Base-by-base conservation (phyloP, 768 basidiomycete species). In the Amanita exitialis region DNA sequence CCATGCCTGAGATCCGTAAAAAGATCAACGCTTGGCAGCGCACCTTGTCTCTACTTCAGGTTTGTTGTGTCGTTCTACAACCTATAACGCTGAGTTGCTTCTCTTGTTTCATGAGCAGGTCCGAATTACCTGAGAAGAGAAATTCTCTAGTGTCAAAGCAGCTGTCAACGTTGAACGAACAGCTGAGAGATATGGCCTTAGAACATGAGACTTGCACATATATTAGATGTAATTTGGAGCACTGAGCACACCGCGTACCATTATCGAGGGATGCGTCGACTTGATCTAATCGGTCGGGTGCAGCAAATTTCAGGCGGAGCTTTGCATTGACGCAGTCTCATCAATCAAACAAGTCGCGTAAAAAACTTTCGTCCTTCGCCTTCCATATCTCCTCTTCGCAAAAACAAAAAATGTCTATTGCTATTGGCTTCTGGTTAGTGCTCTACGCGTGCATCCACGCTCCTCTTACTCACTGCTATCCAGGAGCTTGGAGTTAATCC, bases 151-250 rank as follows among this genome's bases (percentile, higher is more conserved):
- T 1, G 94, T 97, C 58, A 99, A 74, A 2, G 96, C 94, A 27
- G 96, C 95, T n/a, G 95, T 98, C 45, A 99, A 75, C 20, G 96
- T 96, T 5, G 91, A 91, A 57, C 96, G 78, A 51, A 99, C 96
- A 16, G 93, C 93, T 20, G 90, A 87, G 49, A 99, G 85, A 69
- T 99, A 98, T 3, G 95, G 94, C 62, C 95, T 79, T 42, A 98
- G 76, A 5, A 90, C 87, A 74, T 97, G 96, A 1, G 95, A 95
- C 95, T 98, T 59, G 2, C 44, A 23, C 15, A 12, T 28, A 23
- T 44, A 21, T 60, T 38, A 57, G 48, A 32, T 30, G 9, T n/a
- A 9, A 44, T n/a, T 7, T 15, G n/a, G 16, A n/a, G 6, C 18
- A 42, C 20, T 15, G 32, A 51, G 34, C 9, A 9, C 32, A 28